Percentiles rank a stretch among this genome's conserved stretches.
These are phyloP conservation scores for Blepharisma japonicum DNA, from an alignment of 73 alveolate species.

Conservation along the genomic window DNA sequence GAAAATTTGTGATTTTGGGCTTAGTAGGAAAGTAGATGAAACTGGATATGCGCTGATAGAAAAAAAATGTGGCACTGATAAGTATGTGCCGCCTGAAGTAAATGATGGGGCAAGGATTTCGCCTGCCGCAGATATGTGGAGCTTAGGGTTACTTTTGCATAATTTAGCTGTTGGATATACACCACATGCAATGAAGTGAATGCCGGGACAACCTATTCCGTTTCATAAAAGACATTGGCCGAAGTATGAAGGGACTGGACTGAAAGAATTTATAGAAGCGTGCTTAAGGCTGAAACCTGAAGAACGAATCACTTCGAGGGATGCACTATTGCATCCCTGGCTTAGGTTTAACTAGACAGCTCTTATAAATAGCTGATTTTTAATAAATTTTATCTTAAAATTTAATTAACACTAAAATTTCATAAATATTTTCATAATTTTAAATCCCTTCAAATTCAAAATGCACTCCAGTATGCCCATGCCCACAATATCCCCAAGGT, in stretches of 20 bases:
- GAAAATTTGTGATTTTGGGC: constrained; percentile 28
- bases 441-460: background rate
- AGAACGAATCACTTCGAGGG: constrained; percentile 52
- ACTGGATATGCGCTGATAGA: background rate
- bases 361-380: too few relatives aligned
- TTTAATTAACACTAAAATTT: too few relatives aligned
- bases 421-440: too few relatives aligned
- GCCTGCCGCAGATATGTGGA: constrained; percentile 59
- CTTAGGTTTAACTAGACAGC: background rate
- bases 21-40: background rate
- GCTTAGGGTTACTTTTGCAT: constrained; percentile 53
- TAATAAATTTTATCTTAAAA: too few relatives aligned
- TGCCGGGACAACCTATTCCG: background rate
- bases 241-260: constrained; percentile 28
- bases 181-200: constrained; percentile 15
- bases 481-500: constrained; percentile 25
- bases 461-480: constrained; percentile 1
- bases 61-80: constrained; percentile 21
- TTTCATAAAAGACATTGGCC: constrained; percentile 17
- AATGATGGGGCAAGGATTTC: constrained; percentile 20
- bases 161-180: constrained; percentile 53
- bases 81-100: constrained; percentile 35
- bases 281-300: constrained; percentile 48
- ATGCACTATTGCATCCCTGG: constrained; percentile 60
- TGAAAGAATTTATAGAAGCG: constrained; percentile 31